Conservation (phyloP, 352 stramenopile species). For the Globisporangium yorkense region DNA sequence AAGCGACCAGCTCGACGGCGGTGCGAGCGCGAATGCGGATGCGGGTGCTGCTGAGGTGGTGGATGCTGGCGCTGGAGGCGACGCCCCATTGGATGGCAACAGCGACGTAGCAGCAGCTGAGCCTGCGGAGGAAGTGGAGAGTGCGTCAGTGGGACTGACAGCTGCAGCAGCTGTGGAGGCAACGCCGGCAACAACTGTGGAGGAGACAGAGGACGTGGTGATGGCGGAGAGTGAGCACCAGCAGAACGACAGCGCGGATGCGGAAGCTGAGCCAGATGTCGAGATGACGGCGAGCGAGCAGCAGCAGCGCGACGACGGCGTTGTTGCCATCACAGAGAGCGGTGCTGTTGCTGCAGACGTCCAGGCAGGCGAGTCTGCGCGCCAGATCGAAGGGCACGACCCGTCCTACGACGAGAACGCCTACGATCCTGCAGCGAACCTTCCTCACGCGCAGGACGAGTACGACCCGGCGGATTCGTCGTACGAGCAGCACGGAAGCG, state of each 20-base stretch:
- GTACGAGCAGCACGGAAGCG: conserved; percentile 8
- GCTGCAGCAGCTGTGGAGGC: not conserved
- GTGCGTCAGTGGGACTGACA: too few species aligned
- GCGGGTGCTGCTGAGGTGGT: too few species aligned
- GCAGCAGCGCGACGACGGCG: not conserved
- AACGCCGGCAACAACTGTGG: not conserved
- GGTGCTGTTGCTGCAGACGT: not conserved
- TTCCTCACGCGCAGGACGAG: conserved; percentile 25
- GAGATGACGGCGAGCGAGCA: conserved; percentile 2
- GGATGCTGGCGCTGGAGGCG: too few species aligned
- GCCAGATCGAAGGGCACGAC: conserved; percentile 22
- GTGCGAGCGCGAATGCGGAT: too few species aligned
- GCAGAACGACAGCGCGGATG: not conserved
- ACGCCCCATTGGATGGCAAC: not conserved
- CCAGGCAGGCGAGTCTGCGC: not conserved
- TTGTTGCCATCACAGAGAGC: not conserved
- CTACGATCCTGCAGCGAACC: conserved; percentile 13
- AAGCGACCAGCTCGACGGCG: not conserved
- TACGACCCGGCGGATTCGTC: conserved; percentile 16
- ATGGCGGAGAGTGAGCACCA: not conserved
- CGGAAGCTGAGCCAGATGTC: not conserved
- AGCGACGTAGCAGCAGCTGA: not conserved
- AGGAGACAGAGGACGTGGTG: not conserved
- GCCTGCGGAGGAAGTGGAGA: not conserved
- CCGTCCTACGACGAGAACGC: conserved; percentile 15